Conservation (phyloP, 352 stramenopile species). For the Lagenidium giganteum region DNA sequence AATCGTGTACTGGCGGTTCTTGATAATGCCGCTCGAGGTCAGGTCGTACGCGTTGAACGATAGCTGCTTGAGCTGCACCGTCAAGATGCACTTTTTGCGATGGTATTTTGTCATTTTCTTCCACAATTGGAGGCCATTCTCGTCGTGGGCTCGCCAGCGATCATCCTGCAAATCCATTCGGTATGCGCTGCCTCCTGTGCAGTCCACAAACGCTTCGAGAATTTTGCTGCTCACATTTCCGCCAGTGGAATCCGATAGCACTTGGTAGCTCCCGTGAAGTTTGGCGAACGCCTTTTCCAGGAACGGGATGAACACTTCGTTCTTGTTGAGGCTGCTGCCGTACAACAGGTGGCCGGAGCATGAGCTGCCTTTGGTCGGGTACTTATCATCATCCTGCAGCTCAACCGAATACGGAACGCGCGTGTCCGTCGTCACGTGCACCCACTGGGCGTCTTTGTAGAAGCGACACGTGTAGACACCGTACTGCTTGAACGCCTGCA, state of each 20-base stretch:
- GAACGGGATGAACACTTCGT: slow-evolving; percentile 84
- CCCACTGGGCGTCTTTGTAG: slow-evolving; percentile 88
- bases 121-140: slow-evolving; percentile 44
- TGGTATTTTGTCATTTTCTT: slow-evolving; percentile 58
- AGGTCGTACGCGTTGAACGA: slow-evolving; percentile 59
- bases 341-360: slow-evolving; percentile 59
- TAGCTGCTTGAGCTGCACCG: slow-evolving; percentile 60
- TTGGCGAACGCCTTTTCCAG: slow-evolving; percentile 91
- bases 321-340: slow-evolving; percentile 63
- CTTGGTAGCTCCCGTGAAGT: slow-evolving; percentile 74
- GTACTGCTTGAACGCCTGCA: slow-evolving; percentile 75
- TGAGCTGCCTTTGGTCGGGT: slow-evolving; percentile 13
- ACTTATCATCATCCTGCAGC: slow-evolving; percentile 31
- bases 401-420: slow-evolving; percentile 63
- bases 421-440: slow-evolving; percentile 87
- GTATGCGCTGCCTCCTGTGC: slow-evolving; percentile 79
- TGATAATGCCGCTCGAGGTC: slow-evolving; percentile 57
- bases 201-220: slow-evolving; percentile 84
- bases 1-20: slow-evolving; percentile 76
- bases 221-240: slow-evolving; percentile 53
- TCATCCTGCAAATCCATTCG: slow-evolving; percentile 68
- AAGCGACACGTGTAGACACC: slow-evolving; percentile 90
- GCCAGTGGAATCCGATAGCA: slow-evolving; percentile 32
- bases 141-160: slow-evolving; percentile 16
- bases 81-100: slow-evolving; percentile 56